Evolutionary conservation across 2,329 filamentous ascomycete species (phyloP).

Genomic region (Aspergillus sojae): DNA sequence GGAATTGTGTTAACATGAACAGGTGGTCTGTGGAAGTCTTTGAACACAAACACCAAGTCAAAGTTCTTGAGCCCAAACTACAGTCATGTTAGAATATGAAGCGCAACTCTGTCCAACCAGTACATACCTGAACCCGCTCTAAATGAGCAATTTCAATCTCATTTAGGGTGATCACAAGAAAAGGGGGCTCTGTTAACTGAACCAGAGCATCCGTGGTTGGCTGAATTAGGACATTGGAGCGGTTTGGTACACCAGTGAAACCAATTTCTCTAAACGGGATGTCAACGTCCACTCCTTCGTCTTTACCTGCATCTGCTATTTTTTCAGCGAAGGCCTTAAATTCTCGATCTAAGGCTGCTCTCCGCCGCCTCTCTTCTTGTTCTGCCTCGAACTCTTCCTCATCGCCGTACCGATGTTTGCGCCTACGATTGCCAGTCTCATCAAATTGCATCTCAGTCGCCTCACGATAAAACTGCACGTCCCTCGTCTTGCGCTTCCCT

Average conservation of each 20-base stretch:
- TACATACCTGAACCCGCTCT: constrained; percentile 74
- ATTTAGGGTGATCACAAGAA: constrained; percentile 91
- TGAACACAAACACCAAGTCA: constrained; percentile 97
- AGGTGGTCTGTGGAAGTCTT: constrained; percentile 88
- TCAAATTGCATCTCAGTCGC: constrained; percentile 98
- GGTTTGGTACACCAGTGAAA: constrained; percentile 94
- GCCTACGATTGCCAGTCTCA: constrained; percentile 95
- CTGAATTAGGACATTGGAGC: constrained; percentile 93
- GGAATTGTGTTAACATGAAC: constrained; percentile 98
- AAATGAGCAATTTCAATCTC: constrained; percentile 96
- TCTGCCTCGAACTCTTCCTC: constrained; percentile 99
- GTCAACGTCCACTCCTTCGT: constrained; percentile 88
- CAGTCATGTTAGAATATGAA: constrained; percentile 26
- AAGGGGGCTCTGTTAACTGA: constrained; percentile 94
- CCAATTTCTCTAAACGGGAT: constrained; percentile 96
- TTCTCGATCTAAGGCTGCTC: constrained; percentile 89
- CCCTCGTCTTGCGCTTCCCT: constrained; percentile 98
- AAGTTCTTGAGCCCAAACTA: constrained; percentile 98
- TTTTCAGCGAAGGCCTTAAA: constrained; percentile 98
- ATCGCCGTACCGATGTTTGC: constrained; percentile 95
- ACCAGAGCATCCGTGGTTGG: constrained; percentile 96
- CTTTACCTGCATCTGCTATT: constrained; percentile 92
- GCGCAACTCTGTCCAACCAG: background rate
- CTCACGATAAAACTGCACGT: constrained; percentile 97
- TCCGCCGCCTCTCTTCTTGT: constrained; percentile 89